These are phyloP conservation scores for Sphaerostilbella broomeana DNA, from an alignment of 2,329 filamentous ascomycete genomes.

Conservation along the genomic window DNA sequence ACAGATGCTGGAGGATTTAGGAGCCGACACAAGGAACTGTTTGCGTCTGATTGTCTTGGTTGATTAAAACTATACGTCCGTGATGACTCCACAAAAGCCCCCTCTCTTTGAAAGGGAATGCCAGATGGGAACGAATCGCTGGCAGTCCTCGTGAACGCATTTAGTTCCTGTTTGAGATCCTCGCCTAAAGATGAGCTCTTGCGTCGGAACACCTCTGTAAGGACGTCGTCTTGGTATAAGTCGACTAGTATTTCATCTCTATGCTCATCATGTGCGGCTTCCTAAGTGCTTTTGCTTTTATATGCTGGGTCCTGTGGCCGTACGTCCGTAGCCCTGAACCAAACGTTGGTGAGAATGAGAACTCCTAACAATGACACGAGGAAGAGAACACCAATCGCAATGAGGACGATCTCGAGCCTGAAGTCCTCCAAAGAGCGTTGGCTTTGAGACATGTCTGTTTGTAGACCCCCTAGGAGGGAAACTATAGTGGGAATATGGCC, in stretches of 20 bases:
- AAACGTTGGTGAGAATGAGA: constrained; percentile 26
- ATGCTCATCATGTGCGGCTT: constrained; percentile 16
- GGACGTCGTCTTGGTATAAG: constrained; percentile 18
- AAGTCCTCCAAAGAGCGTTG: constrained; percentile 22
- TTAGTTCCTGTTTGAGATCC: constrained; percentile 20
- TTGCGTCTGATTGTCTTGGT: too few relatives aligned
- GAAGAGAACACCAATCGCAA: constrained; percentile 27
- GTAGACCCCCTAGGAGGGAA: not conserved
- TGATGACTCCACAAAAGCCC: constrained; percentile 2
- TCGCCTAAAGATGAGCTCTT: constrained; percentile 22
- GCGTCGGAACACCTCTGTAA: constrained; percentile 22
- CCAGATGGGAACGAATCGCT: constrained; percentile 13
- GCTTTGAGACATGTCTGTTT: constrained; percentile 19
- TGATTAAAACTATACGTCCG: constrained; percentile 17
- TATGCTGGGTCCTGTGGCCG: too few relatives aligned
- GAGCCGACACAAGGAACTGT: constrained; percentile 2
- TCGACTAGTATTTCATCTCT: constrained; percentile 10
- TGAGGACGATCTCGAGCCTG: constrained; percentile 28
- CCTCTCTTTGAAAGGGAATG: not conserved
- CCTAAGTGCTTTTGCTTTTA: constrained; percentile 14
- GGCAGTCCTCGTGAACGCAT: constrained; percentile 18
- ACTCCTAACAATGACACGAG: constrained; percentile 27
- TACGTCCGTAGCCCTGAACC: too few relatives aligned
- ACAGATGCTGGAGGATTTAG: constrained; percentile 2
- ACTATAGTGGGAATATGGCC: too few relatives aligned